Evolutionary conservation across 257 asterid genomes (phyloP).

Genomic region (Fraxinus excelsior): DNA sequence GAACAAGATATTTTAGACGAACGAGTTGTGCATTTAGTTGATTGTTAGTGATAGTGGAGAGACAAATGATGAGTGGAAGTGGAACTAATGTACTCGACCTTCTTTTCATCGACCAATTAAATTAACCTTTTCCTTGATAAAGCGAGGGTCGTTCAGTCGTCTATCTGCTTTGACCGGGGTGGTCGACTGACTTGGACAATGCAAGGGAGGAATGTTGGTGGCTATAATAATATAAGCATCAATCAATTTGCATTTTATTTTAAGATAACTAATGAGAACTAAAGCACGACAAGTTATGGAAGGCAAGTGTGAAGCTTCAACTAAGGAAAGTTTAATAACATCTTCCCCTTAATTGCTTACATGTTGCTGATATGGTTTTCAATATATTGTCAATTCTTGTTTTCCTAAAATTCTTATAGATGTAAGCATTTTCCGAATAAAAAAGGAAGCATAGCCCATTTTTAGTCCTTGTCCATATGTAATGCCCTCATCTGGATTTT

Average conservation of each 20-base stretch:
- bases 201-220: too few species aligned
- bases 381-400: not conserved
- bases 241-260: too few species aligned
- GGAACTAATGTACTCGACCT: not conserved
- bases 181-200: too few species aligned
- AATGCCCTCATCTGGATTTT: not conserved
- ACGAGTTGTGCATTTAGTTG: not conserved
- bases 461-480: not conserved
- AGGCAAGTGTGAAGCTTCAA: not conserved
- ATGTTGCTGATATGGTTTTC: not conserved
- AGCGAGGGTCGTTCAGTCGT: not conserved
- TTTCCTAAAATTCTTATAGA: not conserved
- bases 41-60: not conserved
- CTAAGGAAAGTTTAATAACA: not conserved
- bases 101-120: not conserved
- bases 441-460: not conserved
- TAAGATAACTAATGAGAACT: not conserved
- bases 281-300: not conserved
- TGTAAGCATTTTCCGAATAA: not conserved
- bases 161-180: too few species aligned
- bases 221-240: too few species aligned
- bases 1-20: not conserved
- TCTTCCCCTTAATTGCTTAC: not conserved
- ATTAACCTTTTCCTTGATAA: not conserved
- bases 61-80: not conserved